Base-by-base conservation (phyloP, 306 rosid species). In the Leucaena leucocephala region DNA sequence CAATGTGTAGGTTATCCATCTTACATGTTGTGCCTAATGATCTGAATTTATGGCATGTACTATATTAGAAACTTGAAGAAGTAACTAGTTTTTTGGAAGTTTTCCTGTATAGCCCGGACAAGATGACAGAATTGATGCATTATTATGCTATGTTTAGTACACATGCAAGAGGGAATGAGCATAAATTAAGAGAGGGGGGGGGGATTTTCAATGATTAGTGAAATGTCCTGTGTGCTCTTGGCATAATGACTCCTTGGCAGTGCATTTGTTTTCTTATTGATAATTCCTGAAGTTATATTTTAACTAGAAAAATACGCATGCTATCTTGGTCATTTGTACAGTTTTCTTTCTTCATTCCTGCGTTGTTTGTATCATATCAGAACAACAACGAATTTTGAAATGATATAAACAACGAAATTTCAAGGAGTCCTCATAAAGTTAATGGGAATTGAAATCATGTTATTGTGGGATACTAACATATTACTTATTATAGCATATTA, bases 1-100 rank as follows among this genome's bases (percentile, higher is more conserved):
- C 65, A 78, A 50, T 36, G 68, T 78, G 77, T 70, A 39, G 43
- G 58, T 76, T 76, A 50, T 78, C 79, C 64, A 66, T 73, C 67
- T 7, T 57, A 46, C 72, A 62, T 71, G 74, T 27, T 1, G 27
- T 57, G 64, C 68, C 58, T 11, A 33, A 64, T 45, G 52, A 63
- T 85, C 59, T 14, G 34, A 34, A 54, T 78, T 39, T 27, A 74
- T 42, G 27, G 14, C 72, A 35, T 6, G 43, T 38, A n/a, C 19
- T 36, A 43, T 68, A 59, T 74, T 70, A 35, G 70, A 69, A 71
- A 64, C 63, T 38, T 36, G 52, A 78, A 27, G 63, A 27, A 55
- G 57, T 33, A 33, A 11, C 38, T 69, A 21, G 69, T 6, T 73
- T 74, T 54, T 54, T 35, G 71, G 35, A 52, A 84, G 68, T 22